phyloP scores from a whole-genome alignment of 2,329 filamentous ascomycete genomes.

The Xylaria hypoxylon region DNA sequence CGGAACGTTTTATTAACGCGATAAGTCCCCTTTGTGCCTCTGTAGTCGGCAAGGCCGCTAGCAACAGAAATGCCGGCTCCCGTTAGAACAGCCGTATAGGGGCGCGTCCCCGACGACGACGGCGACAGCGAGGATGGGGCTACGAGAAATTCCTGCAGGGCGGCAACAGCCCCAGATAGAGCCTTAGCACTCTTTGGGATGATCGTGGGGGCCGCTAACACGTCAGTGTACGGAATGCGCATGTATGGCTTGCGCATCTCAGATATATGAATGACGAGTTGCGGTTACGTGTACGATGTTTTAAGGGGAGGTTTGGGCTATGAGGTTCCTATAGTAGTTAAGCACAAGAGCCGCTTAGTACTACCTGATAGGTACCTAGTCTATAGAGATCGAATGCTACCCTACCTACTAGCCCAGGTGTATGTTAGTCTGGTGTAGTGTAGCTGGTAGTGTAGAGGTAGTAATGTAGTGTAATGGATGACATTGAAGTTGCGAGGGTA shows the following conservation, averaged over 20 bases:
- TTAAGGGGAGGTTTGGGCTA: constrained; percentile 22
- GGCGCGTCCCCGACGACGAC: constrained; percentile 58
- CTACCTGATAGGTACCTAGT: not conserved
- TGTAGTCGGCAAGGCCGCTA: constrained; percentile 92
- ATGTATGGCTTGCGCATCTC: constrained; percentile 78
- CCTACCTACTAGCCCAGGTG: not conserved
- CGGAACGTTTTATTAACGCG: constrained; percentile 89
- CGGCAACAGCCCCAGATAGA: constrained; percentile 77
- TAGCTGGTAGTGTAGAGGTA: not conserved
- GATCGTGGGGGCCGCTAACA: constrained; percentile 79
- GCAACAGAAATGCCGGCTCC: constrained; percentile 95
- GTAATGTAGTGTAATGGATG: not conserved
- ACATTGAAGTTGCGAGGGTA: not conserved
- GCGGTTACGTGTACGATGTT: constrained; percentile 23
- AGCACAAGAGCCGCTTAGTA: constrained; percentile 1
- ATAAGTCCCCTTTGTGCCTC: constrained; percentile 91
- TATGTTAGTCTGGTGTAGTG: not conserved
- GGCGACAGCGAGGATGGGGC: constrained; percentile 62
- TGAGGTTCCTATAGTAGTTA: constrained; percentile 11
- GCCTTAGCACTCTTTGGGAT: constrained; percentile 79
- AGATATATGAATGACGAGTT: constrained; percentile 31
- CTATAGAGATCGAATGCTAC: not conserved
- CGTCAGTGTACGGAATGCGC: constrained; percentile 90
- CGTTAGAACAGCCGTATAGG: constrained; percentile 67
- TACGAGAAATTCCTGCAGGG: constrained; percentile 80